These are phyloP conservation scores for Eucalyptus fibrosa DNA, from an alignment of 345 rosid species.

Conservation along the genomic window DNA sequence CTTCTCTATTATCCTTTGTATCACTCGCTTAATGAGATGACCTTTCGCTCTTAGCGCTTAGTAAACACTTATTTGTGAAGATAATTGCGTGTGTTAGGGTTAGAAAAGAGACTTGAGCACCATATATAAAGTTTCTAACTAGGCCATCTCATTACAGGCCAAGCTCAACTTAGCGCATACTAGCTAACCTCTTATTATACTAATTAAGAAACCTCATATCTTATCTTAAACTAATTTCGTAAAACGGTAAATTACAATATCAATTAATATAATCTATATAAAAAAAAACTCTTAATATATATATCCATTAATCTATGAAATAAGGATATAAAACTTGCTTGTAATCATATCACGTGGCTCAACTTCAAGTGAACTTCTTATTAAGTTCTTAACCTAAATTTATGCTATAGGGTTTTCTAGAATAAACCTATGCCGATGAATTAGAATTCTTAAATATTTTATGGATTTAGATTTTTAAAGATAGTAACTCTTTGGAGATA, in stretches of 20 bases:
- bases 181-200: too few relatives aligned
- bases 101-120: rapidly evolving
- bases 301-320: not conserved
- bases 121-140: rapidly evolving
- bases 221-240: too few relatives aligned
- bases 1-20: too few relatives aligned
- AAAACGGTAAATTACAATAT: too few relatives aligned
- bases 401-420: too few relatives aligned
- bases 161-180: rapidly evolving
- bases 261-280: too few relatives aligned
- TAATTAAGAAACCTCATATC: too few relatives aligned
- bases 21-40: too few relatives aligned
- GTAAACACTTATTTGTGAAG: too few relatives aligned
- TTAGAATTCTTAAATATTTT: not conserved
- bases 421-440: not conserved
- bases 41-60: rapidly evolving
- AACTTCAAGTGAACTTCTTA: not conserved
- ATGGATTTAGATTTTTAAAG: not conserved
- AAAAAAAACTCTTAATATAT: rapidly evolving
- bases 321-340: not conserved
- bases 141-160: rapidly evolving
- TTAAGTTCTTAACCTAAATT: too few relatives aligned
- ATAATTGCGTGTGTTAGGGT: too few relatives aligned
- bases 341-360: not conserved
- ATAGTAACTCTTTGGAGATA: not conserved